Evolutionary conservation across 2,329 filamentous ascomycete species (phyloP), one percentile per base, ranked within the genome.

Genomic region (Colletotrichum spinosum): DNA sequence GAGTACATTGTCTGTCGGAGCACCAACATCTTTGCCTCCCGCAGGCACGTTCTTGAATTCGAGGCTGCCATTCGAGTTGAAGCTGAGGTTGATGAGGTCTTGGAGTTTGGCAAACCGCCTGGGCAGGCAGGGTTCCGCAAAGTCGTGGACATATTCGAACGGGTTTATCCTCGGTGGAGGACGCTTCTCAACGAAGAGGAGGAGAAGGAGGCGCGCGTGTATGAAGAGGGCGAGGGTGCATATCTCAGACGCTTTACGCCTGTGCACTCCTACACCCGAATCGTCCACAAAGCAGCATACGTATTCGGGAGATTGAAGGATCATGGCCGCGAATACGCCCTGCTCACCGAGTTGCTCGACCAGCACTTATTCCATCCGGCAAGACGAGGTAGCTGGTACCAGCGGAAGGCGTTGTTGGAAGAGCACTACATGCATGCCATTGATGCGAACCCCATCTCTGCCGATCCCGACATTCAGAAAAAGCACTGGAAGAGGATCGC

Each of bases 211-310:
- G 87, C 91, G 11, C 86, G 83, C 8, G 80, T 93, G 0, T 97
- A 96, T 70, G 90, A 93, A 67, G 91, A 86, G 65, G 92, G 93
- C 6, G 95, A 98, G 77, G 93, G 93, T 2, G 91, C 90, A 1
- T 99, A 99, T 73, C 81, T 99, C 2, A 89, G 94, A 49, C 90
- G 94, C 0, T 94, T 99, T 70, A 97, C 92, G 2, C 93, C 95
- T 0, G 94, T 91, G 0, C 97, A 97, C 86, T 91, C 97, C 0
- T 97, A 97, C 71, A 98, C 96, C 0, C 87, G 96, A 10, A 94
- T 99, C 65, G 85, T 97, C 4, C 94, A 97, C 78, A 98, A 98
- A 76, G 91, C 91, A 3, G 88, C 92, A 0, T 87, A 90, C 61
- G 89, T 94, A 2, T 85, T 97, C 13, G 94, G 92, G 1, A 90